Evolutionary conservation across 1,284 basidiomycete genomes (phyloP).

Genomic region (Ganoderma sinense): DNA sequence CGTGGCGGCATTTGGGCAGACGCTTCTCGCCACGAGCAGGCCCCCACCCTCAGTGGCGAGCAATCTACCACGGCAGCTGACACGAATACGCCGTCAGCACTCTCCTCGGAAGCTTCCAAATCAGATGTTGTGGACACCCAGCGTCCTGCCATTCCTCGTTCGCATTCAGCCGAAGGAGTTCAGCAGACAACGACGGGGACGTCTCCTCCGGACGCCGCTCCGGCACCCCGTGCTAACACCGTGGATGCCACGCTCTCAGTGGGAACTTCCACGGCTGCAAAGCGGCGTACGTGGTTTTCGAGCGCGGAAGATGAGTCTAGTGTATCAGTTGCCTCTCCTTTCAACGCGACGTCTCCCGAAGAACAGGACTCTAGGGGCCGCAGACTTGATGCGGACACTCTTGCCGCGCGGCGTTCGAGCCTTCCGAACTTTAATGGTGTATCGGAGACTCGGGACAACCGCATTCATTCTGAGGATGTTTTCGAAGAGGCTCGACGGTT

Average conservation of each 20-base stretch:
- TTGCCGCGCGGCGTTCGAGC: constrained; percentile 19
- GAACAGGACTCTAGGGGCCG: constrained; percentile 25
- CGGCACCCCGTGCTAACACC: constrained; percentile 29
- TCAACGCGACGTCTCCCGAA: constrained; percentile 18
- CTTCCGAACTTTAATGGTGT: constrained; percentile 12
- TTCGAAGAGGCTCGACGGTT: constrained; percentile 16
- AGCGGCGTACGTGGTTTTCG: constrained; percentile 50
- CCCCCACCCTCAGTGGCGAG: constrained; percentile 27
- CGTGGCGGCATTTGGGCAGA: constrained; percentile 94
- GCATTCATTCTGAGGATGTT: background rate
- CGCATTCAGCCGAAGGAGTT: constrained; percentile 43
- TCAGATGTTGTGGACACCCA: constrained; percentile 31
- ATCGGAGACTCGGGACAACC: constrained; percentile 6
- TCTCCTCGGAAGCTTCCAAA: constrained; percentile 32
- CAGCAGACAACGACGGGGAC: constrained; percentile 12
- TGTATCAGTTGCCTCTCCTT: constrained; percentile 22
- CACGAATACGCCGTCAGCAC: constrained; percentile 28
- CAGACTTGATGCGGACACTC: constrained; percentile 10
- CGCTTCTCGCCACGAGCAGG: constrained; percentile 62
- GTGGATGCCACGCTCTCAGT: constrained; percentile 25
- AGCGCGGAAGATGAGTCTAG: constrained; percentile 37
- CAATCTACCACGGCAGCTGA: constrained; percentile 30
- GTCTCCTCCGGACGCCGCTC: constrained; percentile 17
- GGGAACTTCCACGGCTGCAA: constrained; percentile 25
- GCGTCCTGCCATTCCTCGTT: constrained; percentile 35